Evolutionary conservation across 306 rosid species (phyloP), one percentile per base, ranked within the genome.

Genomic region (Cucurbita argyrosperma): DNA sequence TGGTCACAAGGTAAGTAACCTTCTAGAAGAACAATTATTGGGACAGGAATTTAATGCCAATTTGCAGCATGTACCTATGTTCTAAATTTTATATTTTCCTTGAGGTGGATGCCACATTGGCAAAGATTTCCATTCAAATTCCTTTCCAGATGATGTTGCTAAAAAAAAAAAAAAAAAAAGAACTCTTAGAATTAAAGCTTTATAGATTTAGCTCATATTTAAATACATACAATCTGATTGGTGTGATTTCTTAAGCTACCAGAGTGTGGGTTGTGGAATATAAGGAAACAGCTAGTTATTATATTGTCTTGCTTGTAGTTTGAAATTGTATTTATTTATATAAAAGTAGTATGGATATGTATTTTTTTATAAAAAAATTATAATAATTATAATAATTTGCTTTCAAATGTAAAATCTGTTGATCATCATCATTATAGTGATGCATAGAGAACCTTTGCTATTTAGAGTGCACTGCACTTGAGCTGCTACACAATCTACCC

Each of bases 1-100:
- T 76, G 99, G 99, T 79, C 99, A 95, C 86, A 95, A 95, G 99
- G 99, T 91, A 85, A 26, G 23, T 68, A 1, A 21, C 43, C 74
- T 49, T 49, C 18, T 40, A 42, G 13, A 15, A 69, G 23, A 26
- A 14, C 15, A 69, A 47, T 38, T 7, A 3, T 50, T 49, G 46
- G 54, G 26, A 30, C 46, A 7, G 26, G 35, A n/a, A 61, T 61
- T 37, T 37, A 35, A 54, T 60, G 19, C 35, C 23, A 26, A 30
- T 30, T 49, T 26, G 43, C 19, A 7, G 0, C 11, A 11, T 46
- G 56, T 12, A 10, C 38, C 10, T 43, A 12, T 11, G 9, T 21
- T 0, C 39, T 30, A 30, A 30, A 30, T 30, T 30, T 30, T 30
- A 30, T 30, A 30, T 30, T 30, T 30, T 30, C 35, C 35, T 30